These are phyloP conservation scores for Russula lepida DNA, from an alignment of 768 basidiomycete species.

Conservation along the genomic window DNA sequence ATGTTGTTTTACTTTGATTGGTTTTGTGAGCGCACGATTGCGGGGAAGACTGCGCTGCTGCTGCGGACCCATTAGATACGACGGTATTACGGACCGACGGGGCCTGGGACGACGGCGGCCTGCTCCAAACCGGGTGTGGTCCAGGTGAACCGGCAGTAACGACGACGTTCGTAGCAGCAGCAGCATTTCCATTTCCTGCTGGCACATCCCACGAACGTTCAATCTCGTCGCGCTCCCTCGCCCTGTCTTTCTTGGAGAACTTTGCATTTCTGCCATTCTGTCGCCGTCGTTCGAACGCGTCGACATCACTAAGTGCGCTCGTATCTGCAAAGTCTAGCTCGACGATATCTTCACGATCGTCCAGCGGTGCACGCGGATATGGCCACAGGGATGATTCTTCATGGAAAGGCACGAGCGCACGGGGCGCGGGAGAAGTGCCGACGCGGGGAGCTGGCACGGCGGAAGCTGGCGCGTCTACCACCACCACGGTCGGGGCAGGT, in stretches of 20 bases:
- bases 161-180: neutral
- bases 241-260: conserved; percentile 30
- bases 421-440: conserved; percentile 13
- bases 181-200: conserved; percentile 21
- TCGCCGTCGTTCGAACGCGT: conserved; percentile 36
- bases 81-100: neutral
- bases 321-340: conserved; percentile 73
- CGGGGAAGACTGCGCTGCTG: neutral
- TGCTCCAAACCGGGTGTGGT: neutral
- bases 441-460: neutral
- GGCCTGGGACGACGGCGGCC: neutral
- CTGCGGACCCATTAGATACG: neutral
- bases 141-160: neutral
- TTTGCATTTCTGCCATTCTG: conserved; percentile 24
- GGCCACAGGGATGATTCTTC: conserved; percentile 66
- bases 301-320: conserved; percentile 61
- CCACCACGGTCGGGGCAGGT: neutral
- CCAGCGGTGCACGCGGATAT: conserved; percentile 43
- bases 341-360: conserved; percentile 52
- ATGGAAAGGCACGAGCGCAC: conserved; percentile 48
- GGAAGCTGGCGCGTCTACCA: neutral
- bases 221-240: conserved; percentile 37
- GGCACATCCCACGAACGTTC: conserved; percentile 59
- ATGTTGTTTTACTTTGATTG: neutral
- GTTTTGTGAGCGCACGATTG: neutral